Conservation (phyloP, 352 stramenopile genomes). For the Phytophthora podocarpi region DNA sequence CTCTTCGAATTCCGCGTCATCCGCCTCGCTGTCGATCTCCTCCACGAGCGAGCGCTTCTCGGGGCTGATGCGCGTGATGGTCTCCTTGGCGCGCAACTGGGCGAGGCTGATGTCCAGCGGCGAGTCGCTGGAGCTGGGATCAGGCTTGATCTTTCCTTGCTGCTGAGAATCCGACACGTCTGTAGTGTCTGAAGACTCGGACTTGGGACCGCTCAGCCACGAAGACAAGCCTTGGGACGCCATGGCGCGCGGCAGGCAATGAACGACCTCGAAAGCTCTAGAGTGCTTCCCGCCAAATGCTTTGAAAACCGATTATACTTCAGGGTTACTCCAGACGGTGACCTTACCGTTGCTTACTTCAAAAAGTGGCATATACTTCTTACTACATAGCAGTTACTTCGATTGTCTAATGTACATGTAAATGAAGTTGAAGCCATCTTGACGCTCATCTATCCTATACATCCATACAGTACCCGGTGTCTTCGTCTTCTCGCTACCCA, state of each 20-base stretch:
- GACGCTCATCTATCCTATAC: too few relatives aligned
- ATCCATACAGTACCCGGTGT: too few relatives aligned
- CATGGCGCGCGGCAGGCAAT: slow-evolving; percentile 21
- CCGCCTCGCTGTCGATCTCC: slow-evolving; percentile 74
- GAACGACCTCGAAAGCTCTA: neutral
- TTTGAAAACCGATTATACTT: slow-evolving; percentile 20
- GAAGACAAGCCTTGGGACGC: slow-evolving; percentile 41
- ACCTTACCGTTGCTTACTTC: neutral
- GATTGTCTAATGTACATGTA: too few relatives aligned
- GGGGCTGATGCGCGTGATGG: slow-evolving; percentile 54
- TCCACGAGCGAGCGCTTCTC: slow-evolving; percentile 61
- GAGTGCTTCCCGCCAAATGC: slow-evolving; percentile 28
- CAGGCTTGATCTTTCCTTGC: neutral
- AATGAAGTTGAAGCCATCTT: too few relatives aligned
- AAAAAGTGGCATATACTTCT: neutral
- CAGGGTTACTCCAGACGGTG: neutral
- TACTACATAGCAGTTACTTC: too few relatives aligned
- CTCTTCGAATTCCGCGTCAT: slow-evolving; percentile 79
- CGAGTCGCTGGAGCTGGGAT: slow-evolving; percentile 25
- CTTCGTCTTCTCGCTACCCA: too few relatives aligned
- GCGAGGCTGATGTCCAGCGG: slow-evolving; percentile 47
- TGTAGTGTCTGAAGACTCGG: neutral
- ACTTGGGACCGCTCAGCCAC: slow-evolving; percentile 39
- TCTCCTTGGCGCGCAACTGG: slow-evolving; percentile 48
- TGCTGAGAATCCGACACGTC: slow-evolving; percentile 4